A percentile compares a stretch with the other conserved stretches of the same genome.
Evolutionary conservation across 148 eudicot species (phyloP).

Genomic region (Chenopodium album): DNA sequence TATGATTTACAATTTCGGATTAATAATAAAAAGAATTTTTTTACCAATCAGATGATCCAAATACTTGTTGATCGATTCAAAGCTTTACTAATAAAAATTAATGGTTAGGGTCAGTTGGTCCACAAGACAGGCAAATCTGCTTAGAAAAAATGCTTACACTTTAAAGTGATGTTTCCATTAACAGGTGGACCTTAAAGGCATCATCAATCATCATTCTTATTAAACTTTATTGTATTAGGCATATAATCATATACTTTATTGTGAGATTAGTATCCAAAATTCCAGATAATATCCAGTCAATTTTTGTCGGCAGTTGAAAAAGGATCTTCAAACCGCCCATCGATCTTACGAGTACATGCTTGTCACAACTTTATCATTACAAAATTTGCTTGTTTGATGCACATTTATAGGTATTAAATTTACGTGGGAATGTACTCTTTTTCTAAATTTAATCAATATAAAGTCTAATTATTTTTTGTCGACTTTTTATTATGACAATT

Average conservation of each 20-base stretch:
- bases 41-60: too few relatives aligned
- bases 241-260: constrained; percentile 7
- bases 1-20: too few relatives aligned
- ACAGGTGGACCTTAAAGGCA: constrained; percentile 9
- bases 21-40: too few relatives aligned
- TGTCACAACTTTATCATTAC: not conserved
- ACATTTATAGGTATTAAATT: too few relatives aligned
- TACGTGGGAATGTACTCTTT: too few relatives aligned
- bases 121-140: constrained; percentile 2
- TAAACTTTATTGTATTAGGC: not conserved
- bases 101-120: not conserved
- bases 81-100: not conserved
- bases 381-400: not conserved
- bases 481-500: too few relatives aligned
- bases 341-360: not conserved
- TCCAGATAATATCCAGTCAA: not conserved
- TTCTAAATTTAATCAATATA: too few relatives aligned
- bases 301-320: constrained; percentile 13
- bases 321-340: constrained; percentile 3
- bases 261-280: not conserved
- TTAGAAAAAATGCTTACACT: not conserved
- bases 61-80: too few relatives aligned
- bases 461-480: too few relatives aligned
- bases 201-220: constrained; percentile 1
- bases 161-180: not conserved